Conservation (phyloP, 192 early-diverging fungal species). For the Umbelopsis vinacea region DNA sequence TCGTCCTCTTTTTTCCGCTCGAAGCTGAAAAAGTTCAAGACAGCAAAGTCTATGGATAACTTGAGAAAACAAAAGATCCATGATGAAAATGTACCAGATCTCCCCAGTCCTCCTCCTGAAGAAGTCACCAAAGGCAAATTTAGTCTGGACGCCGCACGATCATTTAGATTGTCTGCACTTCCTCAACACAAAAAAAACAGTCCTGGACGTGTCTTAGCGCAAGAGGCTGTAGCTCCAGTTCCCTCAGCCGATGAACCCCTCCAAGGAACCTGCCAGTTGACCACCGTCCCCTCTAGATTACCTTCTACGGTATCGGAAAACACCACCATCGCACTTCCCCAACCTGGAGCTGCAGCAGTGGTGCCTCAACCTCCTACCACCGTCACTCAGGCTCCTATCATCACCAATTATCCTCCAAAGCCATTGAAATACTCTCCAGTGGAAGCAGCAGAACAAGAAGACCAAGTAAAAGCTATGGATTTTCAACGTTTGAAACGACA, state of each 20-base stretch:
- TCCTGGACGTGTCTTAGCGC: background rate
- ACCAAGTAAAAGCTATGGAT: background rate
- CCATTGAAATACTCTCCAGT: conserved; percentile 37
- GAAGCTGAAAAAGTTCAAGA: conserved; percentile 12
- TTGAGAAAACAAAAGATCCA: background rate
- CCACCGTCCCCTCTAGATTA: background rate
- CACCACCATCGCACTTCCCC: conserved; percentile 4
- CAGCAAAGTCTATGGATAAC: background rate
- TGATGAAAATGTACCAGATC: background rate
- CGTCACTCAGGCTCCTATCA: background rate
- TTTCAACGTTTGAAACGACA: conserved; percentile 2
- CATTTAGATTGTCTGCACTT: background rate
- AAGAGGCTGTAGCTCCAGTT: background rate
- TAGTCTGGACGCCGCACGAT: conserved; percentile 6
- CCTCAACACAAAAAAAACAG: background rate
- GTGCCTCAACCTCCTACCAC: background rate
- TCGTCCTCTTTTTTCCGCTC: conserved; percentile 24
- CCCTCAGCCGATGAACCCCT: background rate
- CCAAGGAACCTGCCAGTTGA: background rate
- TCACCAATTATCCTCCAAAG: conserved; percentile 30
- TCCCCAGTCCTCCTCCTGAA: background rate
- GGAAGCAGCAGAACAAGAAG: conserved; percentile 1
- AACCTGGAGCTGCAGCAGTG: no score
- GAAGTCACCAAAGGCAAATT: background rate
- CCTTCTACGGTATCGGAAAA: background rate